Evolutionary conservation across 1,284 basidiomycete species (phyloP), one percentile per base, ranked within the genome.

Genomic region (Leccinum subrobustum): DNA sequence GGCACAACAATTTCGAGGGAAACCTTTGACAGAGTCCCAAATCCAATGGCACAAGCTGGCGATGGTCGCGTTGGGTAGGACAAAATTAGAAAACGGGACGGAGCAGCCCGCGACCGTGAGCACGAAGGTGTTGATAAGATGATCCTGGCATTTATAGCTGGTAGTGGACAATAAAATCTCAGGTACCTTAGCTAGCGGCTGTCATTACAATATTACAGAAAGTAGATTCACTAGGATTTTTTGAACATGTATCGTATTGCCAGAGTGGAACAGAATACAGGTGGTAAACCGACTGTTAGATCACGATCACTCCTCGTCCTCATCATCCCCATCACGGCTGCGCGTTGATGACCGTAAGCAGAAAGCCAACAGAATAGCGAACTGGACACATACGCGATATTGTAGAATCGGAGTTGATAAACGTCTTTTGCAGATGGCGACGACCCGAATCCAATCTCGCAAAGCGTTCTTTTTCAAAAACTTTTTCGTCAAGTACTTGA

Each of bases 401-500:
- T 95, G 85, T 94, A 96, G 88, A 95, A 96, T 68, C 89, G 85
- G 65, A 96, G 88, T 73, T 93, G 87, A 78, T 96, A 96, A 67
- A 84, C 85, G 76, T 96, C 93, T 79, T 95, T 95, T 58, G 88
- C 85, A 39, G 92, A 88, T 48, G 29, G 29, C 93, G 68, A 96
- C 92, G 66, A 96, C 93, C 62, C 91, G 91, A 74, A 93, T 90
- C 89, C 90, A 93, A 77, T 93, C 91, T 65, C 91, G 87, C 66
- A 93, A 82, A 51, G 83, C 79, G 78, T 92, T 92, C 83, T 93
- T 94, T 82, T 95, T 95, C 78, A 96, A 83, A 83, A 93, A 95
- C 83, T 96, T 96, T 84, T 96, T 96, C 61, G 94, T 96, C 66
- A 96, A 83, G 80, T 96, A 96, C 79, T 95, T 94, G 71, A 94